Percentiles rank a stretch among this genome's conserved stretches.
These are phyloP conservation scores for Pseudopyricularia cyperi DNA, from an alignment of 2,329 filamentous ascomycete genomes.

Conservation along the genomic window DNA sequence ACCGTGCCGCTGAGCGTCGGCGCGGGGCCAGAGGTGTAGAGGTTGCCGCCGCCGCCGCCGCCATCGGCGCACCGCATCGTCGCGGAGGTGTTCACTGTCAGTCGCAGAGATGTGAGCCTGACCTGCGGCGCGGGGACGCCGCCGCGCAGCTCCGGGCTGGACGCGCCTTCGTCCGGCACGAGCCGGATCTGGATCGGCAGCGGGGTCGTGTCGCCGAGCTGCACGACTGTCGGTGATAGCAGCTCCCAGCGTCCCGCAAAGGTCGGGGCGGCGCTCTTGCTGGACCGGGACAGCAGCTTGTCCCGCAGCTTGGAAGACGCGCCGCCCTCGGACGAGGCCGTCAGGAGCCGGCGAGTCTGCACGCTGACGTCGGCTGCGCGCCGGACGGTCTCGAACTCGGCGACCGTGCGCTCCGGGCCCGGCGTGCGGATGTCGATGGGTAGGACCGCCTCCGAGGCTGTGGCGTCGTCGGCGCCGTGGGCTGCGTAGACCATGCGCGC, in stretches of 20 bases:
- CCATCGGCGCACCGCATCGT: not conserved
- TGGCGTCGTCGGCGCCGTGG: not conserved
- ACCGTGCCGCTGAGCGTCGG: not conserved
- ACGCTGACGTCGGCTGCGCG: not conserved
- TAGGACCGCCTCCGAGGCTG: not conserved
- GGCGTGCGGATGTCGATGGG: not conserved
- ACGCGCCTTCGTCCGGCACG: not conserved
- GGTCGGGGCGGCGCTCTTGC: not conserved
- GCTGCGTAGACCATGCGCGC: not conserved
- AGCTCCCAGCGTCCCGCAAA: not conserved
- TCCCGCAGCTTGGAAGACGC: not conserved
- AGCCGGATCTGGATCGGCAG: not conserved
- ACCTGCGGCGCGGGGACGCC: not conserved
- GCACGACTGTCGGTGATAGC: not conserved
- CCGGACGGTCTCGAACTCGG: not conserved
- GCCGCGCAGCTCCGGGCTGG: not conserved
- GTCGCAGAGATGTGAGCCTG: not conserved
- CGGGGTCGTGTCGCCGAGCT: not conserved
- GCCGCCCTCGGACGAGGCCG: not conserved
- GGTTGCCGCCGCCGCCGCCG: too few relatives aligned
- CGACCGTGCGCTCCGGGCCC: not conserved
- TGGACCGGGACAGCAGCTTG: not conserved
- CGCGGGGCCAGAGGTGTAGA: not conserved
- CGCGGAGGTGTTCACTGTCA: not conserved
- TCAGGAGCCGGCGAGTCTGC: not conserved